Base-by-base conservation (phyloP, 2,329 filamentous ascomycete genomes). In the Diaporthe citri region DNA sequence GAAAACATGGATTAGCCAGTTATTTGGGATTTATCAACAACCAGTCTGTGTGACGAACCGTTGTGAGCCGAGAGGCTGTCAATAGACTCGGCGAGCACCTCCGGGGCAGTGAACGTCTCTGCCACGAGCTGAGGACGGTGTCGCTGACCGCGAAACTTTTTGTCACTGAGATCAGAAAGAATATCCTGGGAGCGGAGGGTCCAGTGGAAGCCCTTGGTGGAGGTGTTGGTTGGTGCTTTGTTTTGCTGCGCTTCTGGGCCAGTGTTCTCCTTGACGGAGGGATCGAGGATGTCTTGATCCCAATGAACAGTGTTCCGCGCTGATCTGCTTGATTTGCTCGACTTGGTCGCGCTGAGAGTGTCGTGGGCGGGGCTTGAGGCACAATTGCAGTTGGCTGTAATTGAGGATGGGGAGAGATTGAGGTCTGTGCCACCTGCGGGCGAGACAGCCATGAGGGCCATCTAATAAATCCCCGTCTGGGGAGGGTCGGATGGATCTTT, bases 51-150 rank as follows among this genome's bases (percentile, higher is more conserved):
- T 7, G n/a, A 71, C 74, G 20, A 70, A 75, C 74, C 66, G 39
- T 51, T 55, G 13, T 60, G 59, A 51, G 39, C 59, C 51, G 48
- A 36, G 22, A 41, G 48, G 48, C 28, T 64, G 41, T 66, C 46
- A 52, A 34, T 51, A 28, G 56, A 70, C 41, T 74, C 51, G 15
- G 51, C 31, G 17, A 31, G 69, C 13, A 70, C n/a, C 25, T 51
- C 52, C 12, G 75, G 75, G 52, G 72, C 75, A 75, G 72, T 66
- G 25, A 76, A 76, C 2, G 75, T 76, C 62, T 76, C 75, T 60
- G 73, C 69, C 5, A 46, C 62, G 13, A 76, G 69, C 43, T 56
- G 75, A 34, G 73, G 57, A 28, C 75, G 73, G 12, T 66, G 73
- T 39, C 74, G 69, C n/a, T 72, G 75, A 46, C 73, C 62, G 52